These are phyloP conservation scores for Bullera alba DNA, from an alignment of 768 basidiomycete genomes.

Conservation along the genomic window DNA sequence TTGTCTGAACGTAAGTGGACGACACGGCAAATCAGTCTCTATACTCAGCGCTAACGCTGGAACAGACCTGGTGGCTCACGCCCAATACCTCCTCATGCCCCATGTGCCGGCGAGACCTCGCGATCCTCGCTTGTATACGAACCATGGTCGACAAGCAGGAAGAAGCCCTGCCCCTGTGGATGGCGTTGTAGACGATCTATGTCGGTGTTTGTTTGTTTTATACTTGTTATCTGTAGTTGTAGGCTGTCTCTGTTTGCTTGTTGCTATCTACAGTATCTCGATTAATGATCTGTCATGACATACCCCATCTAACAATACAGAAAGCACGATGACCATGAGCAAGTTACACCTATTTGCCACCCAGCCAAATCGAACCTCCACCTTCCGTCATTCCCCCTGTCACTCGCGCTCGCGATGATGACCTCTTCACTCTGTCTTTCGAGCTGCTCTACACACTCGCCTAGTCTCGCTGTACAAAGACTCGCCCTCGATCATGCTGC, in stretches of 20 bases:
- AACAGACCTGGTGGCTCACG: constrained; percentile 30
- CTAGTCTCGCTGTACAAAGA: too few relatives aligned
- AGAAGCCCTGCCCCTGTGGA: constrained; percentile 29
- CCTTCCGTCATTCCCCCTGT: too few relatives aligned
- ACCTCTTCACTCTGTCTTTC: too few relatives aligned
- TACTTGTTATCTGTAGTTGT: neutral
- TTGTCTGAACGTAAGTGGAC: constrained; percentile 29
- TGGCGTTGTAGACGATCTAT: constrained; percentile 3
- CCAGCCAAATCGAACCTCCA: too few relatives aligned
- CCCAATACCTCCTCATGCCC: constrained; percentile 32
- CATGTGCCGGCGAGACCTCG: constrained; percentile 37
- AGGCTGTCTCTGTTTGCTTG: neutral
- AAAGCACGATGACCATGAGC: too few relatives aligned
- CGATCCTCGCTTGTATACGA: constrained; percentile 18
- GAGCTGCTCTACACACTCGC: too few relatives aligned
- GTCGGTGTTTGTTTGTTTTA: neutral
- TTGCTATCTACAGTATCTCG: neutral
- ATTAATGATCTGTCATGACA: too few relatives aligned
- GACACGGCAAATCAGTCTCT: too few relatives aligned
- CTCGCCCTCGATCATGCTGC: too few relatives aligned
- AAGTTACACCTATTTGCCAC: too few relatives aligned
- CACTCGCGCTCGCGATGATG: too few relatives aligned
- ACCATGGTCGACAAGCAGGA: constrained; percentile 9
- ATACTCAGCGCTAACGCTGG: neutral
- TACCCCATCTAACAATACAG: too few relatives aligned